These are phyloP conservation scores for Phellinidium pouzarii DNA, from an alignment of 1,284 basidiomycete species.

Conservation along the genomic window DNA sequence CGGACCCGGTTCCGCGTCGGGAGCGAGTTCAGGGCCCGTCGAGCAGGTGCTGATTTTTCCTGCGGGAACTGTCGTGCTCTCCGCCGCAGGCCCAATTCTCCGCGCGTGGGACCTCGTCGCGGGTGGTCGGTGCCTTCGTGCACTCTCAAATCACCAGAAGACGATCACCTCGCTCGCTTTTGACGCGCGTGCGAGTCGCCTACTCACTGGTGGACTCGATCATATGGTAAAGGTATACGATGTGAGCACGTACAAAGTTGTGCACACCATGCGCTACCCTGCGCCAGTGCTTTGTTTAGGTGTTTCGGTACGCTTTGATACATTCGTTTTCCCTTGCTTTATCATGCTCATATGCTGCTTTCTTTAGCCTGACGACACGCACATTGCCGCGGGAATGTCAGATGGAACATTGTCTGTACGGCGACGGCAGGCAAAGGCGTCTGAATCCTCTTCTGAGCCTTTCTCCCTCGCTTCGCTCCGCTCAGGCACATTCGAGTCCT, in stretches of 20 bases:
- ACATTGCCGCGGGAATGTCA: constrained; percentile 93
- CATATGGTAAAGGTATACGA: constrained; percentile 99
- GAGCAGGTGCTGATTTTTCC: constrained; percentile 95
- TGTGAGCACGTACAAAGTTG: constrained; percentile 87
- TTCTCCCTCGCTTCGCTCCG: constrained; percentile 42
- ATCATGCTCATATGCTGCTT: constrained; percentile 2
- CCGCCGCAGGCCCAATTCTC: constrained; percentile 88
- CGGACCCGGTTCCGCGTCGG: constrained; percentile 32
- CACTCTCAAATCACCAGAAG: constrained; percentile 96
- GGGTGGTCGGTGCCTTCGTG: constrained; percentile 82
- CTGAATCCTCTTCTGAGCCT: constrained; percentile 45
- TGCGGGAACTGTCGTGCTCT: constrained; percentile 80
- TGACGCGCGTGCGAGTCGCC: constrained; percentile 66
- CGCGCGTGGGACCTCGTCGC: constrained; percentile 95
- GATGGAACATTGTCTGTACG: constrained; percentile 93
- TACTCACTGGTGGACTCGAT: constrained; percentile 89
- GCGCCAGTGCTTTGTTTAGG: constrained; percentile 88
- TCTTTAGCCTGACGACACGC: constrained; percentile 85
- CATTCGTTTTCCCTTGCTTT: not conserved
- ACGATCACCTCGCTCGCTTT: constrained; percentile 88
- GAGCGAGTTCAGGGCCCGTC: constrained; percentile 59
- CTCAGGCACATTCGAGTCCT: constrained; percentile 66
- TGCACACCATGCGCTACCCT: constrained; percentile 98
- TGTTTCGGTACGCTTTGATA: constrained; percentile 62
- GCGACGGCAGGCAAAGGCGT: constrained; percentile 71